Conservation (phyloP, 805 yeast genomes). For the Schizosaccharomyces cryophilus region DNA sequence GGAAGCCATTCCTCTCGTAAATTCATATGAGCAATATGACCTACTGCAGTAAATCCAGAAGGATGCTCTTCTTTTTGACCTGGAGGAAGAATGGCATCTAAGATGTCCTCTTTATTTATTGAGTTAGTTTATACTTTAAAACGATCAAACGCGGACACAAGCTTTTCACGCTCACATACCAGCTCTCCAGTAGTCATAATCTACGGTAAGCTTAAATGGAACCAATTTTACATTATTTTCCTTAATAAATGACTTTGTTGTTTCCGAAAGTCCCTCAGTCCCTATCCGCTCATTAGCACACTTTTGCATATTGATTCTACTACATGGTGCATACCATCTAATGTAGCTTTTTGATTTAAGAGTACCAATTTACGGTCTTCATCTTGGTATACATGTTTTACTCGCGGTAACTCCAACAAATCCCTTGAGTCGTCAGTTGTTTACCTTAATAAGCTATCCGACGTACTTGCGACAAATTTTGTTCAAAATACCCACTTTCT, state of each 20-base stretch:
- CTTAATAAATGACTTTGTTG: constrained; percentile 17
- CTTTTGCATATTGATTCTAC: not conserved
- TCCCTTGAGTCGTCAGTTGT: not conserved
- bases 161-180: constrained; percentile 5
- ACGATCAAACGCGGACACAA: not conserved
- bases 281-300: not conserved
- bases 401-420: not conserved
- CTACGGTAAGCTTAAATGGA: constrained; percentile 32
- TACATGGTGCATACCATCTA: constrained; percentile 1
- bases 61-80: constrained; percentile 50
- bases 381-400: constrained; percentile 4
- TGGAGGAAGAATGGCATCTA: constrained; percentile 54
- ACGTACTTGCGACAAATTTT: not conserved
- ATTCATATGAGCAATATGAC: constrained; percentile 87
- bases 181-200: constrained; percentile 63
- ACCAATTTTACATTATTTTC: constrained; percentile 21
- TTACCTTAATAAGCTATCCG: too few relatives aligned
- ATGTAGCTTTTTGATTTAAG: constrained; percentile 4
- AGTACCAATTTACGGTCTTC: constrained; percentile 7
- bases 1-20: constrained; percentile 65
- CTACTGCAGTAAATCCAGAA: constrained; percentile 74
- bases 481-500: not conserved
- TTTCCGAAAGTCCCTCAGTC: not conserved
- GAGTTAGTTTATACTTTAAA: not conserved
- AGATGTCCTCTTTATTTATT: constrained; percentile 39